phyloP scores from a whole-genome alignment of 331 rosid species.

The Acacia pycnantha region DNA sequence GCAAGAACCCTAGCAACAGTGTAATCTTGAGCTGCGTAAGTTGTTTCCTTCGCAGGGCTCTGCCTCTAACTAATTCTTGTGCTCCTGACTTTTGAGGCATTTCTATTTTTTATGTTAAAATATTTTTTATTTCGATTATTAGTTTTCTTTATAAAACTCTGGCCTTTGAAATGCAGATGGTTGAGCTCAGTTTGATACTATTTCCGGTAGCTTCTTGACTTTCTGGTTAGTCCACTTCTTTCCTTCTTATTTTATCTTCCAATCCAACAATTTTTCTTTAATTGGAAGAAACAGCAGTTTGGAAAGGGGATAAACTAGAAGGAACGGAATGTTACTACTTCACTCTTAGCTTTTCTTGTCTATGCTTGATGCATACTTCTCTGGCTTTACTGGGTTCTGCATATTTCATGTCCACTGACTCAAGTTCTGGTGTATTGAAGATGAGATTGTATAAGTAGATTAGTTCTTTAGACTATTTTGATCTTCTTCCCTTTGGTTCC shows the following conservation, averaged over 20 bases:
- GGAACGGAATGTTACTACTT: neutral
- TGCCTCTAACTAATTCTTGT: neutral
- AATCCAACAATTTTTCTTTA: neutral
- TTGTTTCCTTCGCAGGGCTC: slow-evolving; percentile 18
- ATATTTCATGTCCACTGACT: neutral
- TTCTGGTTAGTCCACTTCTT: slow-evolving; percentile 41
- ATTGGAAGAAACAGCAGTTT: neutral
- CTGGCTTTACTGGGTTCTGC: slow-evolving; percentile 4
- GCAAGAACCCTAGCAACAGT: neutral
- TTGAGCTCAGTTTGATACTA: slow-evolving; percentile 2
- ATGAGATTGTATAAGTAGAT: neutral
- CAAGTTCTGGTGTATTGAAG: neutral
- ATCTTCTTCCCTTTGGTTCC: no score
- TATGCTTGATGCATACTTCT: neutral
- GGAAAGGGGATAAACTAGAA: neutral
- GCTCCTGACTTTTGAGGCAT: neutral
- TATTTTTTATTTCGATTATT: neutral
- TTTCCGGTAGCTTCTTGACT: slow-evolving; percentile 19
- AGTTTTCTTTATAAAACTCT: neutral
- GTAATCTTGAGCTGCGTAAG: neutral
- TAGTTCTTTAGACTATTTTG: neutral
- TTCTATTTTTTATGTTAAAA: neutral
- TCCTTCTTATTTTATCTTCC: slow-evolving; percentile 9
- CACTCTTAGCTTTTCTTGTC: neutral
- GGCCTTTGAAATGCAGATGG: slow-evolving; percentile 38